Evolutionary conservation across 441 rosid genomes (phyloP), one percentile per base, ranked within the genome.

Genomic region (Mallotus repandus): DNA sequence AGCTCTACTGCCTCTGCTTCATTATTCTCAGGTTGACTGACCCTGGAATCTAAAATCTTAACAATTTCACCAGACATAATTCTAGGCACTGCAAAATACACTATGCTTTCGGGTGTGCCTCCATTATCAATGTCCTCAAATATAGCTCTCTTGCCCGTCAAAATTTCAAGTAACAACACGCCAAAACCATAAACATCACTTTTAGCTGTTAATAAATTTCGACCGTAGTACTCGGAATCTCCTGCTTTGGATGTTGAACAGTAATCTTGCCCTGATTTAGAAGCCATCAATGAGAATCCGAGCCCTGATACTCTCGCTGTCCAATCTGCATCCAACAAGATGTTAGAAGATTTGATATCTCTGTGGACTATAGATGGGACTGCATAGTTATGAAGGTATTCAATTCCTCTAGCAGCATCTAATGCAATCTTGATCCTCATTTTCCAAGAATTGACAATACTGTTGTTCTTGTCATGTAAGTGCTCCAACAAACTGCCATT

Each of bases 1-100:
- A 90, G 81, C 87, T 92, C 98, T 77, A 90, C 89, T 45, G 97
- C 97, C 60, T 89, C 92, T 14, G 79, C 82, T 75, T 91, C 97
- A 21, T 77, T 80, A 12, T 73, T 2, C 74, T 73, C 84, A 13
- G 90, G 91, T 0, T 64, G 71, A 25, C 85, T 88, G 0, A 89
- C 90, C 63, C 97, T 81, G 2, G 25, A 0, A 64, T 92, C 97
- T 86, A 94, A 75, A 29, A 89, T 74, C 75, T 56, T 72, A 2
- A 59, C 75, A 78, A 88, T 52, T 72, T 88, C 93, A 41, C 86
- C 87, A 0, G 66, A 74, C 49, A 76, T 55, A 0, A 89, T 85
- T 54, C 53, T 73, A 0, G 93, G 90, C 56, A 86, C 90, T 2
- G 94, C 86, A 54, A 74, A 89, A 80, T 92, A 94, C 43, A 88